Conservation (phyloP, 2,329 filamentous ascomycete species). For the Aspergillus latus region DNA sequence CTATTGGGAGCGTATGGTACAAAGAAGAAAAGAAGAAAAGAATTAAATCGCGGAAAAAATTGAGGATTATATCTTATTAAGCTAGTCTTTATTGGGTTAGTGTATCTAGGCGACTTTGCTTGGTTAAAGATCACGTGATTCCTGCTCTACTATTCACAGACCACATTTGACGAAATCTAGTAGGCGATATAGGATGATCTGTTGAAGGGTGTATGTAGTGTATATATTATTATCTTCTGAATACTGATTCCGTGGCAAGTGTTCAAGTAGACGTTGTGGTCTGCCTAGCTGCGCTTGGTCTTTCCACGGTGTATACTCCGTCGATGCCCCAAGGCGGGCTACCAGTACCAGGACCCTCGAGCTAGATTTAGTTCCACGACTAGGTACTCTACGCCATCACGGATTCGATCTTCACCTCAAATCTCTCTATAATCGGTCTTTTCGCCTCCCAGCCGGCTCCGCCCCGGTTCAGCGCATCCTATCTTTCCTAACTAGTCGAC, state of each 20-base stretch:
- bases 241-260: neutral
- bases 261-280: neutral
- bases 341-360: neutral
- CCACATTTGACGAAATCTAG: too few species aligned
- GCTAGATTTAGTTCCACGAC: neutral
- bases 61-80: neutral
- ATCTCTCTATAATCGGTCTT: neutral
- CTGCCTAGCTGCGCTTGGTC: neutral
- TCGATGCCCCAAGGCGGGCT: conserved; percentile 2
- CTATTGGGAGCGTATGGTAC: conserved; percentile 70
- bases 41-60: conserved; percentile 19
- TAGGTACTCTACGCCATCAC: neutral
- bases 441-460: neutral
- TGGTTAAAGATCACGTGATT: neutral
- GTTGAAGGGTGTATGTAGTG: neutral
- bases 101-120: neutral
- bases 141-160: too few species aligned
- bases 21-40: conserved; percentile 38
- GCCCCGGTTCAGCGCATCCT: neutral
- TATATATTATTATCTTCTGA: neutral
- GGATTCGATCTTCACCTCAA: neutral
- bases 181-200: too few species aligned
- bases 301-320: neutral
- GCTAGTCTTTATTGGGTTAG: conserved; percentile 25
- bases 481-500: conserved; percentile 8